A percentile compares a stretch with the other conserved stretches of the same genome.
Conservation (phyloP, 345 rosid genomes). For the Syzygium grande region DNA sequence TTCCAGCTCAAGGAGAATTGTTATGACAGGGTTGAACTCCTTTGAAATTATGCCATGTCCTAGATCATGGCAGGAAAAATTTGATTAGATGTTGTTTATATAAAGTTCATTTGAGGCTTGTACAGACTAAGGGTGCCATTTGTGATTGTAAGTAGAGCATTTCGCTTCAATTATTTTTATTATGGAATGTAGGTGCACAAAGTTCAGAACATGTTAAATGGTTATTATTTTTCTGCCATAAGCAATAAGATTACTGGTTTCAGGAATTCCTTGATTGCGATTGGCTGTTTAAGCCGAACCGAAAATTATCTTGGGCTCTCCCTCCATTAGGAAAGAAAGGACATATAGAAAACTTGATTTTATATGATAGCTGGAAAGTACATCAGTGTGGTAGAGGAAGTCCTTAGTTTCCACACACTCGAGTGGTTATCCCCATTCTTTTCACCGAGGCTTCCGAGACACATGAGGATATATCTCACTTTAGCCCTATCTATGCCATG, state of each 20-base stretch:
- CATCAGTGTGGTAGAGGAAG: neutral
- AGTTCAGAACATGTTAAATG: neutral
- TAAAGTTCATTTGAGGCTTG: neutral
- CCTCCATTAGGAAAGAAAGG: neutral
- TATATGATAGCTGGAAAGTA: neutral
- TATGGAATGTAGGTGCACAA: neutral
- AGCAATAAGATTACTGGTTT: neutral
- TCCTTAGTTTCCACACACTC: neutral
- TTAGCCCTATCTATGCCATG: neutral
- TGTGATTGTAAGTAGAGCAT: neutral
- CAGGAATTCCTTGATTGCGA: neutral
- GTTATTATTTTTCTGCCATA: neutral
- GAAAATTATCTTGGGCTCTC: neutral
- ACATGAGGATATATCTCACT: neutral
- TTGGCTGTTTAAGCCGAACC: neutral
- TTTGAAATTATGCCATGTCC: neutral
- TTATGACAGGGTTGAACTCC: neutral
- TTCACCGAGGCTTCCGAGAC: neutral
- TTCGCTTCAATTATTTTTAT: neutral
- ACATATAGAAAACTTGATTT: neutral
- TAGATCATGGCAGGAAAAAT: neutral
- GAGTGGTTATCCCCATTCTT: neutral
- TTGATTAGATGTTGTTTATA: neutral
- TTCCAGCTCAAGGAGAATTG: neutral
- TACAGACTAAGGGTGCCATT: neutral